Evolutionary conservation across 257 asterid species (phyloP), one percentile per base, ranked within the genome.

Genomic region (Salvia rosmarinus): DNA sequence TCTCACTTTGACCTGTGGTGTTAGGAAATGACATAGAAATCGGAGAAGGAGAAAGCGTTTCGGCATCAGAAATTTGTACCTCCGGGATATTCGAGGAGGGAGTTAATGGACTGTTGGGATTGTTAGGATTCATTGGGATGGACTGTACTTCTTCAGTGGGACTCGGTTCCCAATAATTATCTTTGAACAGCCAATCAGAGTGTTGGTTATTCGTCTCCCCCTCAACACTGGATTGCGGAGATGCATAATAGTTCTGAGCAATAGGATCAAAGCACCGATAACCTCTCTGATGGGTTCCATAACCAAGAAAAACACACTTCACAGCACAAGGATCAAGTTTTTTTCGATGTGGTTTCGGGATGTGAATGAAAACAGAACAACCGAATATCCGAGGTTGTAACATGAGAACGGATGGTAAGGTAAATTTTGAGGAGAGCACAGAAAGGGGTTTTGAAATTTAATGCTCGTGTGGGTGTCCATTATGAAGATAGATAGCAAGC

Each of bases 131-230:
- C 30, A 25, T 25, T 25, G 30, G 30, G 30, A 25, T 25, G 30
- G 30, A 25, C 1, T 25, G 1, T 25, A 25, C 30, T 25, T 25
- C 30, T 57, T 57, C 64, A 57, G 42, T 20, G 11, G 64, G 13
- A 57, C 40, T 57, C 10, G 42, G 40, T 57, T 57, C 64, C 54
- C 54, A n/a, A n/a, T n/a, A 47, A 5, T 47, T 47, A 3, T 16
- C 56, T 16, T 49, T 49, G 56, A 49, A 49, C 10, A 58, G 5
- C 43, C 43, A 58, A 58, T 58, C 43, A 58, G 43, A 58, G 64
- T 58, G 64, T 28, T 58, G 64, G 13, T 58, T 58, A 20, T 14
- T 14, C 64, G 13, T 30, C 64, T 30, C 64, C 64, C 64, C 64
- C 64, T 30, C 64, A 28, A 58, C 64, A 58, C 16, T 3, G 30